phyloP scores from a whole-genome alignment of 306 rosid species.

The Ziziphus jujuba region DNA sequence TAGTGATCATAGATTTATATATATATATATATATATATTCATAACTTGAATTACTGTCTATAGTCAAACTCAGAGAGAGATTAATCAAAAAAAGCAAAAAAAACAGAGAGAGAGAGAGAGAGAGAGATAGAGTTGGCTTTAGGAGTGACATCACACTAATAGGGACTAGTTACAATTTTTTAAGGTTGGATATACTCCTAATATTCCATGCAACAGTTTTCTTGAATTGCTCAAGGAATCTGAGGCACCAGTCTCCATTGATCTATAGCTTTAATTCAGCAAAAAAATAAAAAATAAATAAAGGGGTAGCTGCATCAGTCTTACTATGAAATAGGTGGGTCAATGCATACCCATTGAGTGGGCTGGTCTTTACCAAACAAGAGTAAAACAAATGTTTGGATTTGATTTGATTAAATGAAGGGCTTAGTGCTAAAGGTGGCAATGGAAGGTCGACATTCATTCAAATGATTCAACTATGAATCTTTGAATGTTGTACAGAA shows the following conservation, averaged over 20 bases:
- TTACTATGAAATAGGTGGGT: not conserved
- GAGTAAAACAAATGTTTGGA: not conserved
- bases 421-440: not conserved
- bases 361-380: conserved; percentile 11
- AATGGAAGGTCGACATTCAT: conserved; percentile 12
- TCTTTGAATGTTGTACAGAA: not conserved
- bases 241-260: not conserved
- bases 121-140: no score
- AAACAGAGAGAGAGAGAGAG: no score
- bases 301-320: not conserved
- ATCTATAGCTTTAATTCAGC: not conserved
- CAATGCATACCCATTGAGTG: not conserved
- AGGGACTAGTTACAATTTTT: not conserved
- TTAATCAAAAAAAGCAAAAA: no score
- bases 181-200: not conserved
- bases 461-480: conserved; percentile 13
- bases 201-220: not conserved
- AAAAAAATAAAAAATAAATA: no score
- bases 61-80: no score
- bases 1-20: no score
- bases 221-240: not conserved
- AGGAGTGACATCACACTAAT: not conserved
- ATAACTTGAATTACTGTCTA: no score
- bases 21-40: no score
- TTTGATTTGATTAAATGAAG: not conserved